Evolutionary conservation across 768 basidiomycete genomes (phyloP), one percentile per base, ranked within the genome.

Genomic region (Trametes cingulata): DNA sequence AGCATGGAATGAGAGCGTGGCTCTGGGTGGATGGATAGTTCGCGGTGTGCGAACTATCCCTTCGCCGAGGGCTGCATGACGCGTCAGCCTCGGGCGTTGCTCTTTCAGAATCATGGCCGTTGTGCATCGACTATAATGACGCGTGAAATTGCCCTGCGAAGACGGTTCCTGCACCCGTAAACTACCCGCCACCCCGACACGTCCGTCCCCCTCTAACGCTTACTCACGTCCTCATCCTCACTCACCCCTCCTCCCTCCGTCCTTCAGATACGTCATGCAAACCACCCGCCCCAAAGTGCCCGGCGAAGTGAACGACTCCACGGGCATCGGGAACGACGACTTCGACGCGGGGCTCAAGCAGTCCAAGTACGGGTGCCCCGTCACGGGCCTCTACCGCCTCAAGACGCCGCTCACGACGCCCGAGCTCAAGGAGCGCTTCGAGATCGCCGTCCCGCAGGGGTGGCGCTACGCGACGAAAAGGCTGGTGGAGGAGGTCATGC

Each of bases 251-350:
- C 20, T 7, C 27, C 29, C 12, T 12, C 27, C 14, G 10, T 3
- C 43, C 14, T 52, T 25, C 22, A 73, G 72, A 6, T 67, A 71
- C 58, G 67, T 76, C 10, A 64, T 71, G 52, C 49, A 62, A 15
- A 74, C 72, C 15, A 53, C 61, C 17, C 41, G 37, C 3, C 71
- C 73, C 12, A 75, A 74, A 56, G 55, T 53, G 1, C 74, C 74
- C 2, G 75, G 75, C n/a, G 61, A 74, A 53, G 68, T 76, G 22
- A 52, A 66, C 33, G 74, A 72, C 55, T 61, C 73, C 0, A 58
- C 64, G 2, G 75, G 75, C 12, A 53, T 73, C 2, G 75, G 75
- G n/a, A 76, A 75, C 62, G 73, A 73, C 55, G 72, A 72, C 50
- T 76, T 76, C 58, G 72, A 76, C 60, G 58, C 59, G 6, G 74